Evolutionary conservation across 495 filamentous ascomycete genomes (phyloP).

Genomic region (Xylaria scruposa): DNA sequence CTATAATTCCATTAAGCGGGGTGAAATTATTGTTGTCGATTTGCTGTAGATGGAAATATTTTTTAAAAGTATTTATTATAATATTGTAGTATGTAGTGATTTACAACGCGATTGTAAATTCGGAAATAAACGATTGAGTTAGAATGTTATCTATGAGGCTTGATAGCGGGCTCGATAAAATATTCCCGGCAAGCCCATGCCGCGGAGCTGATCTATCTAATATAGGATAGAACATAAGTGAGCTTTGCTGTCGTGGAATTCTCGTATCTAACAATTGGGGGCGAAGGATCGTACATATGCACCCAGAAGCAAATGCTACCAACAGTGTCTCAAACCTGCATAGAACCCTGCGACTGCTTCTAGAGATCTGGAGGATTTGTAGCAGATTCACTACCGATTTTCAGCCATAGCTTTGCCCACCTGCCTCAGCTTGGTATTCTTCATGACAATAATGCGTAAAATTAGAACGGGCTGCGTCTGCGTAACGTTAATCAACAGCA

Average conservation of each 20-base stretch:
- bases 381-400: background rate
- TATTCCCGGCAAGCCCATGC: background rate
- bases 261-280: background rate
- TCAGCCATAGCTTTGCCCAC: background rate
- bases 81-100: background rate
- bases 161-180: background rate
- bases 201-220: background rate
- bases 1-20: background rate
- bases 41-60: background rate
- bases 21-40: background rate
- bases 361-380: background rate
- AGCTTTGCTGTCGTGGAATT: background rate
- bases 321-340: conserved; percentile 13
- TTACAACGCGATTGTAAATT: background rate
- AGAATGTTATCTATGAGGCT: background rate
- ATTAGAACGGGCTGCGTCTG: background rate
- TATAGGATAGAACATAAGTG: background rate
- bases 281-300: conserved; percentile 13
- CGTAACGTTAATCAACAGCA: conserved; percentile 4
- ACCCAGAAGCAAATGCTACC: conserved; percentile 14
- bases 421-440: background rate
- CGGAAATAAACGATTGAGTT: background rate
- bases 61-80: background rate
- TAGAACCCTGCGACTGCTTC: conserved; percentile 11
- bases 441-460: background rate